Evolutionary conservation across 148 eudicot species (phyloP), one percentile per base, ranked within the genome.

Genomic region (Nyssa sinensis): DNA sequence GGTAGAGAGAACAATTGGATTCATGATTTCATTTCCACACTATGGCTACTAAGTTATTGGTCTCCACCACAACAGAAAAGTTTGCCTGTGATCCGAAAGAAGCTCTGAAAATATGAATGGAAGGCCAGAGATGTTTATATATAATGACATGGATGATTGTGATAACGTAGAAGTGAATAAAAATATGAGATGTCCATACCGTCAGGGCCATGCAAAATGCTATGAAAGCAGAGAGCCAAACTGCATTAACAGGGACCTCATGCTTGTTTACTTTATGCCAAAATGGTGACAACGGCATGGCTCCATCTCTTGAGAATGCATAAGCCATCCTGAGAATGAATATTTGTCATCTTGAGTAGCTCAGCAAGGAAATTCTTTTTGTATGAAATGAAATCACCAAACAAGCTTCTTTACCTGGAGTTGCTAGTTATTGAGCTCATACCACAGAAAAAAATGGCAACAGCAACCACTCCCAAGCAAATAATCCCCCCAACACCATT

Each of bases 301-400:
- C 98, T n/a, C 99, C 99, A 79, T 95, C 99, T 85, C 99, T 85
- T 30, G 98, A 95, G 87, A 95, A 95, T 49, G 99, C 97, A 80
- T 90, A 95, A 51, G 85, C 96, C 99, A 95, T 95, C 88, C 99
- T 90, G 82, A 10, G 47, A 58, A 61, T 1, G 27, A 41, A 66
- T 12, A 64, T 64, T 21, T 30, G 25, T 24, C 67, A 66, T 3
- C 29, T 68, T 55, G 33, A 51, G 32, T n/a, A 2, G 8, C 23
- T 35, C 14, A 47, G 37, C 1, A 16, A 44, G 2, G 44, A 62
- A 28, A 19, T 4, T 66, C 28, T 17, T 17, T 23, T 24, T 53
- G 23, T 55, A 11, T 10, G 11, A 77, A 65, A 27, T 19, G 51
- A 69, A 64, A 73, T 25, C 34, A 25, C n/a, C 21, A 30, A 64